phyloP scores from a whole-genome alignment of 1,284 basidiomycete genomes.

The Melampsora larici-populina region DNA sequence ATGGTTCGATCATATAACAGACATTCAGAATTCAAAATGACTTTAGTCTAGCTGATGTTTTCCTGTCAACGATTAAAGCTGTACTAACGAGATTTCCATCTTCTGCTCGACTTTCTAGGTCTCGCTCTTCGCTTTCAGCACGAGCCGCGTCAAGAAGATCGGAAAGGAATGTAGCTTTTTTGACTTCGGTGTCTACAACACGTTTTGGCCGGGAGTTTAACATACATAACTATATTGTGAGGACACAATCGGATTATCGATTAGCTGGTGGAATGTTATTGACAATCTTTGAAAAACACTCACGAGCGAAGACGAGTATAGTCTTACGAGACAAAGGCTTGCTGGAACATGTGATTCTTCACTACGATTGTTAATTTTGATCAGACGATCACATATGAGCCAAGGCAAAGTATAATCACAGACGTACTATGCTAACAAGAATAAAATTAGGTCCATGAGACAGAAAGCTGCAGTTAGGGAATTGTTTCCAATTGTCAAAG shows the following conservation, averaged over 20 bases:
- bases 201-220: background rate
- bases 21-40: no score
- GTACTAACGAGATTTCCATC: background rate
- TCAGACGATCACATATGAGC: background rate
- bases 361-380: background rate
- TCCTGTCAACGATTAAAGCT: background rate
- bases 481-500: background rate
- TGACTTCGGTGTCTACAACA: background rate
- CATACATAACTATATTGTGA: background rate
- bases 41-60: background rate
- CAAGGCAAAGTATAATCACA: background rate
- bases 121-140: background rate
- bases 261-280: background rate
- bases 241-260: no score
- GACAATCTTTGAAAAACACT: background rate
- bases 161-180: background rate
- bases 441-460: background rate
- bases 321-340: background rate
- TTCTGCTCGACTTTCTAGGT: background rate
- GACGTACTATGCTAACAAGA: background rate
- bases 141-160: background rate
- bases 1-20: background rate
- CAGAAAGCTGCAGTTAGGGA: background rate
- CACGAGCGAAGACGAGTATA: background rate
- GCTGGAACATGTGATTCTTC: background rate